These are phyloP conservation scores for Fulvia fulva DNA, from an alignment of 2,329 filamentous ascomycete species.

Conservation along the genomic window DNA sequence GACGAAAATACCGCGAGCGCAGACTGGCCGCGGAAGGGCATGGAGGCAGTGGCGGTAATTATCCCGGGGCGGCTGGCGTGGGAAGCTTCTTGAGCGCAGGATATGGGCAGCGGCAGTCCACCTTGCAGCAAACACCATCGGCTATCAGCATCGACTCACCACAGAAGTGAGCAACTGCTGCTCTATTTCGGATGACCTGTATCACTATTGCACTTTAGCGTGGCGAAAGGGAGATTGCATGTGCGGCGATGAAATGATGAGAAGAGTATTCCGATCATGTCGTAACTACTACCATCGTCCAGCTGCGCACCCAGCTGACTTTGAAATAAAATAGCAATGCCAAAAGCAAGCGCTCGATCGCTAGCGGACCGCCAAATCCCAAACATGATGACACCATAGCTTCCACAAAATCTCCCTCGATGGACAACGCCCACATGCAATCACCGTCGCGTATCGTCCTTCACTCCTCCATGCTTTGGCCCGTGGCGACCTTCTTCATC, in stretches of 20 bases:
- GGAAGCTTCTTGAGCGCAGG: slow-evolving; percentile 29
- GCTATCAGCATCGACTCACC: neutral
- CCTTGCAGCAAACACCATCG: slow-evolving; percentile 1
- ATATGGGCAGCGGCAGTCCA: slow-evolving; percentile 18
- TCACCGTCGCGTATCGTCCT: neutral
- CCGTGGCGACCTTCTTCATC: slow-evolving; percentile 20
- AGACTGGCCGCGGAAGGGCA: slow-evolving; percentile 35
- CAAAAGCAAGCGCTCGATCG: neutral
- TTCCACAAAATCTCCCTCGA: neutral
- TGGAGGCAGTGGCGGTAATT: slow-evolving; percentile 33
- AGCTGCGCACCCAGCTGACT: neutral
- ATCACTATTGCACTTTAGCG: neutral
- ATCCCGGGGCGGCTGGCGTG: slow-evolving; percentile 31
- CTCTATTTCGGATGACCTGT: neutral
- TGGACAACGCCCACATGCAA: neutral
- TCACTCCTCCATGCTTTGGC: neutral
- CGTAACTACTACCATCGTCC: neutral
- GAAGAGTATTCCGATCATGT: neutral
- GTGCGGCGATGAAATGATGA: neutral
- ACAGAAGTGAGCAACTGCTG: neutral
- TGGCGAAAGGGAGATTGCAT: neutral
- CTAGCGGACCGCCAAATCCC: neutral
- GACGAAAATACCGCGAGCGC: slow-evolving; percentile 38
- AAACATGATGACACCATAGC: neutral
- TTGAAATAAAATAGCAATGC: neutral